These are phyloP conservation scores for Albifimbria verrucaria DNA, from an alignment of 2,329 filamentous ascomycete species.

Conservation along the genomic window DNA sequence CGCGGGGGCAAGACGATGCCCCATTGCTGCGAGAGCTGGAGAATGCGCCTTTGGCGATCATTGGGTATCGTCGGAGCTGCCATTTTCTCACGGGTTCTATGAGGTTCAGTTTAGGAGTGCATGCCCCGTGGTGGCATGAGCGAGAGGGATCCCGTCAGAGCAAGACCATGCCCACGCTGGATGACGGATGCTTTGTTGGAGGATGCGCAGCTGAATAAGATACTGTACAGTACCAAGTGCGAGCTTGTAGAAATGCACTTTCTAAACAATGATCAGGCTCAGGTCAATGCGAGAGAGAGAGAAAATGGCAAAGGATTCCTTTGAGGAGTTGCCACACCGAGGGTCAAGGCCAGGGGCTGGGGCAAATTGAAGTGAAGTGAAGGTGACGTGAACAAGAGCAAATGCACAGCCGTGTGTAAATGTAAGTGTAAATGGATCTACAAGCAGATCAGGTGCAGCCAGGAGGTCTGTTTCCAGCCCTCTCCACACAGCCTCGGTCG, in stretches of 20 bases:
- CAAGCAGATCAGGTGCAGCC: not conserved
- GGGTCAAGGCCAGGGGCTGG: not conserved
- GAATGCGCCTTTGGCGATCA: conserved; percentile 44
- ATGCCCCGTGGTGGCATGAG: no score
- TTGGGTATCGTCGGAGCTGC: conserved; percentile 21
- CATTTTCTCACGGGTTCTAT: not conserved
- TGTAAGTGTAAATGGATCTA: not conserved
- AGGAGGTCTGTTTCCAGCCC: not conserved
- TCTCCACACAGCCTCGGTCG: not conserved
- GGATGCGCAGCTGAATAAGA: no score
- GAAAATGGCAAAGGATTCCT: not conserved
- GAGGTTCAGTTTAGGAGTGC: not conserved
- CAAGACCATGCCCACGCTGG: no score
- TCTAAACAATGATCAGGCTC: no score
- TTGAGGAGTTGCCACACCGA: not conserved
- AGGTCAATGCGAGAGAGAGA: not conserved
- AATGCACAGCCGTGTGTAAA: not conserved
- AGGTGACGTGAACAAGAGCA: not conserved
- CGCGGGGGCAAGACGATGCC: conserved; percentile 39
- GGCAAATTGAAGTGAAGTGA: not conserved
- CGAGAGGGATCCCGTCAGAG: no score
- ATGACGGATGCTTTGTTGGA: no score
- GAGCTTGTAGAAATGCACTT: no score
- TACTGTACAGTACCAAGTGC: no score
- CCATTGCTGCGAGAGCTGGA: conserved; percentile 49